phyloP scores from a whole-genome alignment of 495 filamentous ascomycete genomes.

The Hypomontagnella monticulosa region DNA sequence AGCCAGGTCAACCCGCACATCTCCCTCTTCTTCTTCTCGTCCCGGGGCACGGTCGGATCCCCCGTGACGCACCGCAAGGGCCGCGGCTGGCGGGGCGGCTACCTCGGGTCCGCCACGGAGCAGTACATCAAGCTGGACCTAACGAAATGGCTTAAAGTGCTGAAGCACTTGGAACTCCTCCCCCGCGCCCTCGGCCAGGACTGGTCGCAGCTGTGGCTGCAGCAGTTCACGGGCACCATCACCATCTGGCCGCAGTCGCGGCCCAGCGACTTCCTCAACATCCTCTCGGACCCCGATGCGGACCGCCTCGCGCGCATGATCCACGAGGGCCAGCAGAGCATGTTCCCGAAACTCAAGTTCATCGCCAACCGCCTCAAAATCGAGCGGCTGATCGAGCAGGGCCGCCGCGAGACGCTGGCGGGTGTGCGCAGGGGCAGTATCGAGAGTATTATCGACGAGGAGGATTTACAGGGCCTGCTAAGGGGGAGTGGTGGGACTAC shows the following conservation, averaged over 20 bases:
- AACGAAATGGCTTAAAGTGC: constrained; percentile 94
- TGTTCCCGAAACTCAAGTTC: constrained; percentile 91
- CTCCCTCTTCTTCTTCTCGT: constrained; percentile 98
- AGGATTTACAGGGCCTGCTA: constrained; percentile 52
- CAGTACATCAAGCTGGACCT: constrained; percentile 95
- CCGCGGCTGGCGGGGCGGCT: constrained; percentile 95
- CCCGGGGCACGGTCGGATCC: constrained; percentile 86
- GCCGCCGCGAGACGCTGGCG: constrained; percentile 65
- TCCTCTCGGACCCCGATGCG: constrained; percentile 81
- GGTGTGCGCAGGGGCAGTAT: constrained; percentile 52
- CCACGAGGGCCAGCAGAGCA: constrained; percentile 81
- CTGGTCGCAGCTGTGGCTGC: constrained; percentile 95
- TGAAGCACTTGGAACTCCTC: constrained; percentile 89
- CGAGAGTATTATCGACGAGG: constrained; percentile 57
- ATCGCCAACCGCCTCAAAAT: constrained; percentile 85
- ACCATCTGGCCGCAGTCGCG: constrained; percentile 91
- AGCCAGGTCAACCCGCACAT: constrained; percentile 97
- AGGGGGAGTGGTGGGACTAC: constrained; percentile 29
- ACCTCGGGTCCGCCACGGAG: constrained; percentile 88
- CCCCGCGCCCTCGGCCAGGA: constrained; percentile 93
- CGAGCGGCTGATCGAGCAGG: constrained; percentile 80
- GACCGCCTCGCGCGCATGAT: constrained; percentile 86
- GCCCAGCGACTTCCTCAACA: constrained; percentile 80
- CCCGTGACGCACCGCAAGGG: constrained; percentile 95
- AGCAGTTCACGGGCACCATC: constrained; percentile 91